Percentiles rank a stretch among this genome's conserved stretches.
Conservation (phyloP, 805 yeast genomes). For the Suhomyces sp. region DNA sequence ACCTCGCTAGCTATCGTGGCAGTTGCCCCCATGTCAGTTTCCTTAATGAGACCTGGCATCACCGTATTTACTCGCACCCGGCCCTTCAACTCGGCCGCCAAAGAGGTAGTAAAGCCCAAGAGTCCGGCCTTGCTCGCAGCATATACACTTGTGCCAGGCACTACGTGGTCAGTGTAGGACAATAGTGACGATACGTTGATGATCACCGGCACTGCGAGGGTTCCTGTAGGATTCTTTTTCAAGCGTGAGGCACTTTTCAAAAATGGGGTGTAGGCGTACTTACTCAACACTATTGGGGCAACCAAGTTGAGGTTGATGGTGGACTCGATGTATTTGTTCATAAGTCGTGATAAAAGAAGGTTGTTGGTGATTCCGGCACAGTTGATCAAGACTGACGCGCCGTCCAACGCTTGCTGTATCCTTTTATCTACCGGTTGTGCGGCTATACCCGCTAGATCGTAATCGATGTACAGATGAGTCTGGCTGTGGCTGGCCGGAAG, state of each 20-base stretch:
- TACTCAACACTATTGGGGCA: constrained; percentile 60
- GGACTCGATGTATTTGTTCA: constrained; percentile 37
- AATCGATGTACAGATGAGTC: constrained; percentile 29
- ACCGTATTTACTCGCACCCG: constrained; percentile 62
- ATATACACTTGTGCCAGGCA: constrained; percentile 63
- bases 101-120: constrained; percentile 54
- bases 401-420: constrained; percentile 25
- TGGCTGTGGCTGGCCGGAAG: constrained; percentile 12
- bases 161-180: constrained; percentile 33
- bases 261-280: constrained; percentile 51
- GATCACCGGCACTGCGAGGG: constrained; percentile 30
- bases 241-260: constrained; percentile 22
- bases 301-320: constrained; percentile 56
- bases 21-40: constrained; percentile 61
- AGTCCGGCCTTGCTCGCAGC: constrained; percentile 72
- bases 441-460: constrained; percentile 26
- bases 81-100: constrained; percentile 59
- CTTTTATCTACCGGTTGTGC: constrained; percentile 2
- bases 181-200: constrained; percentile 68
- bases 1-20: constrained; percentile 20
- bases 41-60: constrained; percentile 63
- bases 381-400: constrained; percentile 51
- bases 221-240: constrained; percentile 3
- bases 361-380: constrained; percentile 68
- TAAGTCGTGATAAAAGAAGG: constrained; percentile 45